phyloP scores from a whole-genome alignment of 306 rosid genomes.

The Purshia tridentata region DNA sequence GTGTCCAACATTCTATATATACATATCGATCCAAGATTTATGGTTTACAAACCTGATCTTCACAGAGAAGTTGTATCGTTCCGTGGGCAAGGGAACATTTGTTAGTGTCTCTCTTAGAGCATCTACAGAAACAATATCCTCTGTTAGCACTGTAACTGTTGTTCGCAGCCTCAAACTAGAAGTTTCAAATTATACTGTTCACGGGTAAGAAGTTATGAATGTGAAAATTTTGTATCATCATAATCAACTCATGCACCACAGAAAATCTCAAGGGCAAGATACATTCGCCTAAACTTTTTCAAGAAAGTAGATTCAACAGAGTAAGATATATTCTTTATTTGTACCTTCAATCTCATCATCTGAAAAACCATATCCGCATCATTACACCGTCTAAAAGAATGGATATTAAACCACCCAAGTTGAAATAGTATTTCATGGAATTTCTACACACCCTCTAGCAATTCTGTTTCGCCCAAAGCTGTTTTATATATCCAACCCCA shows the following conservation, averaged over 20 bases:
- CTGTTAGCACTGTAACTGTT: conserved; percentile 52
- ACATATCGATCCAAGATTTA: conserved; percentile 3
- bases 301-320: not conserved
- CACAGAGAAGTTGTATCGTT: conserved; percentile 86
- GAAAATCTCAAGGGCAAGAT: not conserved
- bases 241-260: conserved; percentile 13
- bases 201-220: conserved; percentile 29
- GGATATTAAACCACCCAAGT: no score
- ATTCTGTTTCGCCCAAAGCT: no score
- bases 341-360: no score
- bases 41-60: conserved; percentile 73
- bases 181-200: conserved; percentile 68
- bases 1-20: not conserved
- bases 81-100: conserved; percentile 75
- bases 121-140: conserved; percentile 56
- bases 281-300: not conserved
- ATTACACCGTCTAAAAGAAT: no score
- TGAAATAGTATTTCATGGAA: no score
- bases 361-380: no score
- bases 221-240: conserved; percentile 12
- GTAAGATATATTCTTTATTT: conserved; percentile 15
- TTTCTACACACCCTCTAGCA: no score
- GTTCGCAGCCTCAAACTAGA: conserved; percentile 65
- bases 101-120: conserved; percentile 81
- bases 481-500: no score